Percentiles rank a stretch among this genome's conserved stretches.
Evolutionary conservation across 495 filamentous ascomycete species (phyloP).

Genomic region (Penicillium roqueforti): DNA sequence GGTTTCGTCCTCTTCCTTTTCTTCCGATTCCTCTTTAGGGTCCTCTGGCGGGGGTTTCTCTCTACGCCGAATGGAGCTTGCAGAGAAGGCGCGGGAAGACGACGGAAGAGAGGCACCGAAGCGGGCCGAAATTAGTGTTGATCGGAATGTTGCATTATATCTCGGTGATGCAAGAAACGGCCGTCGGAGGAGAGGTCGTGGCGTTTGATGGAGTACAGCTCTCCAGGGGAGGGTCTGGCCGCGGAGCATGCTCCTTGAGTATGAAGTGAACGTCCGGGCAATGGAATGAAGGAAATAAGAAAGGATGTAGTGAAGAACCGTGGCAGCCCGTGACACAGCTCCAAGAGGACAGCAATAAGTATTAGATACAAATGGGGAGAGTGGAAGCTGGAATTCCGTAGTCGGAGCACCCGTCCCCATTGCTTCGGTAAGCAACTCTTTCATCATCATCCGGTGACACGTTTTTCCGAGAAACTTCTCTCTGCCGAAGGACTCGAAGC

Average conservation of each 20-base stretch:
- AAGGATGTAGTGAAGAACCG: slow-evolving; percentile 7
- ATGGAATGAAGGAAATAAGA: slow-evolving; percentile 4
- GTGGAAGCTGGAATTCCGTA: slow-evolving; percentile 21
- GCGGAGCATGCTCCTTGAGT: slow-evolving; percentile 48
- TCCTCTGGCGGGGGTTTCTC: slow-evolving; percentile 43
- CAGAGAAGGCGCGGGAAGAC: slow-evolving; percentile 39
- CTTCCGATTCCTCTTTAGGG: slow-evolving; percentile 33
- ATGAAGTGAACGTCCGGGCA: slow-evolving; percentile 8
- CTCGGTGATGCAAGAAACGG: slow-evolving; percentile 32
- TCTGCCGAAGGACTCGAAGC: slow-evolving; percentile 30
- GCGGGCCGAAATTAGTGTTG: slow-evolving; percentile 27
- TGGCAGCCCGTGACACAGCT: slow-evolving; percentile 17
- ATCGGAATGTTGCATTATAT: slow-evolving; percentile 39
- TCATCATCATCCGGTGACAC: slow-evolving; percentile 29
- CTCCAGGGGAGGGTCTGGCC: slow-evolving; percentile 54
- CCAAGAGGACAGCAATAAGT: slow-evolving; percentile 13
- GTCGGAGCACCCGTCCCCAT: slow-evolving; percentile 20
- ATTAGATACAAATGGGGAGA: slow-evolving; percentile 5
- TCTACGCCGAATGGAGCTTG: slow-evolving; percentile 38
- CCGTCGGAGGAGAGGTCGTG: slow-evolving; percentile 35
- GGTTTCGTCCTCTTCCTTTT: slow-evolving; percentile 30
- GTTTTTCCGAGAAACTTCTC: slow-evolving; percentile 32
- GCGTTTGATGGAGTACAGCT: slow-evolving; percentile 48
- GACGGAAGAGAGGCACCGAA: slow-evolving; percentile 29
- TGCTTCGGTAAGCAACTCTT: slow-evolving; percentile 38